Evolutionary conservation across 2,329 filamentous ascomycete species (phyloP).

Genomic region (Neonectria coccinea): DNA sequence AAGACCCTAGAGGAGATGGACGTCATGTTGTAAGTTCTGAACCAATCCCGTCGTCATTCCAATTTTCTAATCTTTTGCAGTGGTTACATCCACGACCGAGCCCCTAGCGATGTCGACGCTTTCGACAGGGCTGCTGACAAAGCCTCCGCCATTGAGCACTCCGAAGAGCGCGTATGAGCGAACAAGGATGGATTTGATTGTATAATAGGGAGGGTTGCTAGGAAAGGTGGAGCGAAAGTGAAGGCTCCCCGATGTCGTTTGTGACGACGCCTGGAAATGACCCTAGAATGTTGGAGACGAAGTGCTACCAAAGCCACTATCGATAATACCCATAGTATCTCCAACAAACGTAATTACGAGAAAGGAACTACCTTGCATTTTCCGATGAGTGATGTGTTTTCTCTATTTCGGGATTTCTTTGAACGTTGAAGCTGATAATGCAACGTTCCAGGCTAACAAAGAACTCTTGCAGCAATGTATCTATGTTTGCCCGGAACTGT

Average conservation of each 20-base stretch:
- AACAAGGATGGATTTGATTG: neutral
- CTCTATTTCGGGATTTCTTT: neutral
- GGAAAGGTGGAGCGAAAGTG: neutral
- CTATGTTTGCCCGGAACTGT: neutral
- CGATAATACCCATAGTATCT: constrained; percentile 14
- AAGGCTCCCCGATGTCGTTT: neutral
- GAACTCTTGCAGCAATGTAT: neutral
- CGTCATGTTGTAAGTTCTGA: constrained; percentile 47
- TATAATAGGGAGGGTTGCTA: neutral
- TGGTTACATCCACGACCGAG: constrained; percentile 40
- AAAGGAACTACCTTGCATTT: neutral
- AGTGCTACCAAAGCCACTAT: neutral
- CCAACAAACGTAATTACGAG: constrained; percentile 4
- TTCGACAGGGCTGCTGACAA: constrained; percentile 34
- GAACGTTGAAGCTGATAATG: neutral
- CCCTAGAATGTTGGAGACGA: constrained; percentile 3
- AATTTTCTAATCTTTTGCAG: constrained; percentile 2
- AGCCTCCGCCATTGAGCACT: constrained; percentile 36
- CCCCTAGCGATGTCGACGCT: constrained; percentile 29
- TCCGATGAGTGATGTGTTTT: neutral
- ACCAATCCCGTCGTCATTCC: no score
- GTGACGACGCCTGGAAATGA: neutral
- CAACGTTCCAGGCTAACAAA: neutral
- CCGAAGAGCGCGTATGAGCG: constrained; percentile 35
- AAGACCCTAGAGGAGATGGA: constrained; percentile 66